Evolutionary conservation across 208 protist species (phyloP).

Genomic region (Crithidia mellificae): DNA sequence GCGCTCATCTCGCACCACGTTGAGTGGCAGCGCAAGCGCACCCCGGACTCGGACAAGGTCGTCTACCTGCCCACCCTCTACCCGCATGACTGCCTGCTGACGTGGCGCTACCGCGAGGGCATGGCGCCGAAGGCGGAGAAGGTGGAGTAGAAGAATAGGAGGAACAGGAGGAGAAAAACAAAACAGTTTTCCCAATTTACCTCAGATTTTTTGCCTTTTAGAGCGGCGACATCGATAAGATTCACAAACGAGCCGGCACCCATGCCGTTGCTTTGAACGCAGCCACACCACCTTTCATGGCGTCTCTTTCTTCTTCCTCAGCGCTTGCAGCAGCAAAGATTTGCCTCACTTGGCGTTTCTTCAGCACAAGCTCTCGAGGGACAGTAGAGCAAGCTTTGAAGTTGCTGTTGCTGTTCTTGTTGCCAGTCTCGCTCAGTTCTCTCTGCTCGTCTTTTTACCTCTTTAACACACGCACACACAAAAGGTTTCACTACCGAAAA

Average conservation of each 20-base stretch:
- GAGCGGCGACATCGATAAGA: neutral
- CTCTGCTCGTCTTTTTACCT: neutral
- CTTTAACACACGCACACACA: neutral
- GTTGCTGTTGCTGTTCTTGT: too few species aligned
- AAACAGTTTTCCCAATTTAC: neutral
- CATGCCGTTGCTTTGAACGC: too few species aligned
- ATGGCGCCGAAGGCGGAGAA: slow-evolving; percentile 29
- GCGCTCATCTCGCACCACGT: slow-evolving; percentile 67
- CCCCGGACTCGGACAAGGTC: slow-evolving; percentile 88
- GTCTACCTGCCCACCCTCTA: slow-evolving; percentile 92
- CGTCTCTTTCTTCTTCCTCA: too few species aligned
- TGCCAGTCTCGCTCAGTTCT: neutral
- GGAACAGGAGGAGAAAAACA: neutral
- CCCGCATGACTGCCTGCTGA: slow-evolving; percentile 86
- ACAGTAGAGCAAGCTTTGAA: too few species aligned
- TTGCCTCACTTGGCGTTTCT: too few species aligned
- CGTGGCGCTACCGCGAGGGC: slow-evolving; percentile 62
- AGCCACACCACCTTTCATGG: too few species aligned
- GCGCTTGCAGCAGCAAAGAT: too few species aligned
- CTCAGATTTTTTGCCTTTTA: neutral
- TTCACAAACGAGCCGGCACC: too few species aligned
- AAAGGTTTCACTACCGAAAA: too few species aligned
- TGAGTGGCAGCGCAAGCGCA: slow-evolving; percentile 83
- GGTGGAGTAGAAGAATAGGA: too few species aligned
- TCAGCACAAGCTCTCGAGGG: too few species aligned